A percentile compares a stretch with the other conserved stretches of the same genome.
Conservation (phyloP, 352 stramenopile species). For the Bremia lactucae region DNA sequence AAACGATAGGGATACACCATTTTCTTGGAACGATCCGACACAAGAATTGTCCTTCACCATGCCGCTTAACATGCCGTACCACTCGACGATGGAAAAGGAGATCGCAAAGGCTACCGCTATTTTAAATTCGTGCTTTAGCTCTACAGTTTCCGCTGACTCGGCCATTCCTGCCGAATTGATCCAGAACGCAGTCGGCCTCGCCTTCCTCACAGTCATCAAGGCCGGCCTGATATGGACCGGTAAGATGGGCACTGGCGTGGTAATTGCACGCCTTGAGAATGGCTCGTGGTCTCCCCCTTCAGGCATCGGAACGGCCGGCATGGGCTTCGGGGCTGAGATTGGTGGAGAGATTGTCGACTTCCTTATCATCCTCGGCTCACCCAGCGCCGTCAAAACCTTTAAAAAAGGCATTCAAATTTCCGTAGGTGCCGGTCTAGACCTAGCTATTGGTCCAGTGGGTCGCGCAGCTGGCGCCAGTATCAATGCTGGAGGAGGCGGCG, state of each 20-base stretch:
- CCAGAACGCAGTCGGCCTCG: conserved; percentile 58
- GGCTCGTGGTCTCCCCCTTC: conserved; percentile 77
- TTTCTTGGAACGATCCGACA: no score
- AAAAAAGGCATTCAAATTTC: conserved; percentile 78
- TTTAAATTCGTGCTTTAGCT: conserved; percentile 77
- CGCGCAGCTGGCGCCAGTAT: conserved; percentile 57
- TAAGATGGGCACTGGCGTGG: conserved; percentile 75
- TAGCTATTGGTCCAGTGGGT: conserved; percentile 64
- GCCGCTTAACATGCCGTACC: conserved; percentile 79
- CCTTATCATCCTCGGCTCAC: conserved; percentile 80
- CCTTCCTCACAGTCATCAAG: conserved; percentile 83
- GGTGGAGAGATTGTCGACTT: conserved; percentile 84
- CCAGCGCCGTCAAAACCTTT: conserved; percentile 63
- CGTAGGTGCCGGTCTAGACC: conserved; percentile 61
- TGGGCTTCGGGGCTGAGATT: conserved; percentile 78
- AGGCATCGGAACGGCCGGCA: conserved; percentile 66
- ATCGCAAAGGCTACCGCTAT: conserved; percentile 73
- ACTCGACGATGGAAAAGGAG: conserved; percentile 84
- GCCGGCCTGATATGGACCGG: conserved; percentile 77
- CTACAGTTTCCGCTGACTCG: conserved; percentile 55
- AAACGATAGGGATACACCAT: no score
- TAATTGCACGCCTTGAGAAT: conserved; percentile 68
- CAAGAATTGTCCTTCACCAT: conserved; percentile 17
- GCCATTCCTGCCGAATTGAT: conserved; percentile 76
- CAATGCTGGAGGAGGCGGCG: conserved; percentile 62